Conservation (phyloP, 257 asterid species). For the Lavandula angustifolia region DNA sequence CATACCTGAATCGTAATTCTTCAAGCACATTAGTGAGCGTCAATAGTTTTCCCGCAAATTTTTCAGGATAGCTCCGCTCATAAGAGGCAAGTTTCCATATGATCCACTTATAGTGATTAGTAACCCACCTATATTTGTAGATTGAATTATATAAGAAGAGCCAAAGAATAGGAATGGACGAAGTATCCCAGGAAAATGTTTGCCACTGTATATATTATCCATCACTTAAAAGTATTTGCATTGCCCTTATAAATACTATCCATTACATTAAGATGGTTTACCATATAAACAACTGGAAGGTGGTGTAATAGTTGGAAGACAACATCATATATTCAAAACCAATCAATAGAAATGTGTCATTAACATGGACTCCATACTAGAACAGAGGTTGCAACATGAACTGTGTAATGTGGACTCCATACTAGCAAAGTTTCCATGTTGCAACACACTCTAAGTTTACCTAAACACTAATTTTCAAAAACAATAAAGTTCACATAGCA, state of each 20-base stretch:
- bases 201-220: not conserved
- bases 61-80: slow-evolving; percentile 79
- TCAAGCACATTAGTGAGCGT: slow-evolving; percentile 78
- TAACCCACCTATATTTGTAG: slow-evolving; percentile 66
- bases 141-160: slow-evolving; percentile 21
- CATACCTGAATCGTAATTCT: slow-evolving; percentile 81
- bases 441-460: slow-evolving; percentile 13
- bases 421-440: slow-evolving; percentile 11
- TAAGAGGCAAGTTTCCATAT: slow-evolving; percentile 93
- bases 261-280: slow-evolving; percentile 5
- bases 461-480: not conserved
- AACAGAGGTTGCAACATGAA: not conserved
- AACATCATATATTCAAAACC: not conserved
- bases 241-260: slow-evolving; percentile 1
- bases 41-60: slow-evolving; percentile 67
- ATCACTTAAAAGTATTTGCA: slow-evolving; percentile 8
- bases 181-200: slow-evolving; percentile 21
- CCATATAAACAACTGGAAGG: slow-evolving; percentile 20
- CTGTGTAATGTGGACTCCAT: not conserved
- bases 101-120: slow-evolving; percentile 92
- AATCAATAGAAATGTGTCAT: not conserved
- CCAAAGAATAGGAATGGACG: slow-evolving; percentile 15
- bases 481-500: slow-evolving; percentile 23
- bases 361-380: not conserved
- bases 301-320: slow-evolving; percentile 7